Percentiles rank a stretch among this genome's conserved stretches.
Conservation (phyloP, 2,329 filamentous ascomycete species). For the Tolypocladium inflatum region DNA sequence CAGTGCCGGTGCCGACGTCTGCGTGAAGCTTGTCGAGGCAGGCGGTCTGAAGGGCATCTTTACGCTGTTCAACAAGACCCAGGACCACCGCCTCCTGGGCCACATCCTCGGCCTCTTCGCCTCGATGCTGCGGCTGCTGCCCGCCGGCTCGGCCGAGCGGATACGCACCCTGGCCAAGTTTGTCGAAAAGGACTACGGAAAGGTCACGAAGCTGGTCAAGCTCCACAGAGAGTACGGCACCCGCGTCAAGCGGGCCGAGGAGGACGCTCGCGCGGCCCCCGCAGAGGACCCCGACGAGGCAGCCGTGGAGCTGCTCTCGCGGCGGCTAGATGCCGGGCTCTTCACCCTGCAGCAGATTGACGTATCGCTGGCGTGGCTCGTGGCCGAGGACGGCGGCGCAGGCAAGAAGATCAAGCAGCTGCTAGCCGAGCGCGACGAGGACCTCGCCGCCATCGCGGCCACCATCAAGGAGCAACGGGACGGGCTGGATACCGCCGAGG, state of each 20-base stretch:
- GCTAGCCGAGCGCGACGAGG: slow-evolving; percentile 60
- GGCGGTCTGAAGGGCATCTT: slow-evolving; percentile 81
- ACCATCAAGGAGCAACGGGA: slow-evolving; percentile 56
- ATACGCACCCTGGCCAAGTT: slow-evolving; percentile 90
- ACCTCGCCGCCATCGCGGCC: slow-evolving; percentile 48
- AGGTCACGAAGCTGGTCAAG: slow-evolving; percentile 62
- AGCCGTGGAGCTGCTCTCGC: slow-evolving; percentile 63
- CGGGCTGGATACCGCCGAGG: slow-evolving; percentile 45
- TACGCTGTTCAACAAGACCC: slow-evolving; percentile 76
- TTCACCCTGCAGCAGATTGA: slow-evolving; percentile 79
- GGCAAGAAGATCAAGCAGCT: slow-evolving; percentile 52
- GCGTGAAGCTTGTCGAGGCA: slow-evolving; percentile 67
- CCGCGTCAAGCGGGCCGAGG: slow-evolving; percentile 45
- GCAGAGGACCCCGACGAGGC: slow-evolving; percentile 35
- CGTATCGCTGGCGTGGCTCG: slow-evolving; percentile 78
- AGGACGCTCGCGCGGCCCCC: slow-evolving; percentile 31
- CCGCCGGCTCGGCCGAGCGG: slow-evolving; percentile 65
- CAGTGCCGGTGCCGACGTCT: slow-evolving; percentile 48
- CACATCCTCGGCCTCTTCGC: slow-evolving; percentile 81
- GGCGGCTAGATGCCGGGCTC: slow-evolving; percentile 73
- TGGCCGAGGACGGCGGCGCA: slow-evolving; percentile 78
- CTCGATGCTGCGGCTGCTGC: slow-evolving; percentile 69
- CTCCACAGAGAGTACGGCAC: slow-evolving; percentile 62
- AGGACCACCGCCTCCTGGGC: slow-evolving; percentile 60
- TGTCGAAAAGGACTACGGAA: slow-evolving; percentile 88